Conservation (phyloP, 2,329 filamentous ascomycete genomes). For the Rutstroemia sp. region DNA sequence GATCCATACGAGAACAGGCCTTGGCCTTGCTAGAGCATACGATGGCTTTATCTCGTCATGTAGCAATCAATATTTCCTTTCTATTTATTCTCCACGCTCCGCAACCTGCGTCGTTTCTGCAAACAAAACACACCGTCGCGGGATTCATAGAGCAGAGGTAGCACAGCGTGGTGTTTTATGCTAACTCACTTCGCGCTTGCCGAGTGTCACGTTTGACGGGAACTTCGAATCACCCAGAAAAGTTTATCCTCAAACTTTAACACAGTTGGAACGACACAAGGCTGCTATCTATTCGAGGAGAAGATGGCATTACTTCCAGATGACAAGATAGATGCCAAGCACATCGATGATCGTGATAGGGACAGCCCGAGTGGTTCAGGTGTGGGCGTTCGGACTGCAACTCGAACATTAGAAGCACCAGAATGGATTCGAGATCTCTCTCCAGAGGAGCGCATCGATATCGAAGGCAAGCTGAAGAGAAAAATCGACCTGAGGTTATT, state of each 20-base stretch:
- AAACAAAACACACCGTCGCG: no score
- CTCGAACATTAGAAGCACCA: conserved; percentile 15
- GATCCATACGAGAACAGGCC: no score
- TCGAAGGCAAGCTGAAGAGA: conserved; percentile 50
- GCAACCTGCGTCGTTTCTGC: no score
- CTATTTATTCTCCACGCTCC: no score
- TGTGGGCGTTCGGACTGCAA: not conserved
- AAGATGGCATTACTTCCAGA: not conserved
- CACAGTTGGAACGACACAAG: not conserved
- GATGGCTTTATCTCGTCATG: no score
- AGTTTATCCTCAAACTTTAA: no score
- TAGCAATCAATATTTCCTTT: no score
- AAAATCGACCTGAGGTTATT: conserved; percentile 61
- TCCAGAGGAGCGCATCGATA: conserved; percentile 39
- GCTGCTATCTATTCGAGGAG: not conserved
- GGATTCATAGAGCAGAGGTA: no score
- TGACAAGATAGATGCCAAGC: not conserved
- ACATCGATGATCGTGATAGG: not conserved
- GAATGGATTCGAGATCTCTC: conserved; percentile 38
- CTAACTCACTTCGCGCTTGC: no score
- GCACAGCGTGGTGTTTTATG: no score
- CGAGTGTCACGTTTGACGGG: no score
- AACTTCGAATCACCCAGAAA: not conserved
- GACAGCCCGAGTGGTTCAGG: not conserved
- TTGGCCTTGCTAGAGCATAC: no score